phyloP scores from a whole-genome alignment of 192 early-diverging fungal species.

The Bifiguratus adelaidae region DNA sequence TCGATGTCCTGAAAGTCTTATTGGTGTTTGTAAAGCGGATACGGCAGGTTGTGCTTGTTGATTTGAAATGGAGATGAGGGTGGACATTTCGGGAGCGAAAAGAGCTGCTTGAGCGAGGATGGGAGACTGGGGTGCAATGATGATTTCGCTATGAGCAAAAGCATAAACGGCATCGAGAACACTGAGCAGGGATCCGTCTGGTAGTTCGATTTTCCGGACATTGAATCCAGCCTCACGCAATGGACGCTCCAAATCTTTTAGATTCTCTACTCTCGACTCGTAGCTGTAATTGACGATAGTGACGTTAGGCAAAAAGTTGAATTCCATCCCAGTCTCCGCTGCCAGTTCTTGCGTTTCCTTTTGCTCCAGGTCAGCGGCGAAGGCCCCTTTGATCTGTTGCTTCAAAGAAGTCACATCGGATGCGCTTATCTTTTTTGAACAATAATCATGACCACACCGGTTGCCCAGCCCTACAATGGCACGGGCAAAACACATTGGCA shows the following conservation, averaged over 20 bases:
- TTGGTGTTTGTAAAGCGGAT: no score
- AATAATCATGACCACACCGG: neutral
- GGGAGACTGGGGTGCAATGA: neutral
- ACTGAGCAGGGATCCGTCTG: neutral
- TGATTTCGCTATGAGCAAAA: neutral
- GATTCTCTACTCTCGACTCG: neutral
- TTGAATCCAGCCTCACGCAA: neutral
- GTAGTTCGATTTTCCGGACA: neutral
- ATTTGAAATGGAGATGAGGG: neutral
- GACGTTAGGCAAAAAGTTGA: neutral
- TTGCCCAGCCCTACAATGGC: constrained; percentile 16
- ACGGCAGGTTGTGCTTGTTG: neutral
- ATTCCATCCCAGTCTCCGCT: no score
- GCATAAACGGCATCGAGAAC: neutral
- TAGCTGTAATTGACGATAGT: neutral
- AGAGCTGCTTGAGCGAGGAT: neutral
- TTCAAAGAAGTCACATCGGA: neutral
- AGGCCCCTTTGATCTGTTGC: neutral
- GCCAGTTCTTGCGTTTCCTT: neutral
- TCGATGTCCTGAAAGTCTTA: no score
- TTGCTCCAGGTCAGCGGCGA: neutral
- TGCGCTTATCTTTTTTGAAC: neutral
- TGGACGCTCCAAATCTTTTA: neutral
- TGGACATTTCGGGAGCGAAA: neutral
- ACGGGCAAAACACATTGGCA: constrained; percentile 15